Evolutionary conservation across 2,329 filamentous ascomycete genomes (phyloP).

Genomic region (Madurella mycetomatis): DNA sequence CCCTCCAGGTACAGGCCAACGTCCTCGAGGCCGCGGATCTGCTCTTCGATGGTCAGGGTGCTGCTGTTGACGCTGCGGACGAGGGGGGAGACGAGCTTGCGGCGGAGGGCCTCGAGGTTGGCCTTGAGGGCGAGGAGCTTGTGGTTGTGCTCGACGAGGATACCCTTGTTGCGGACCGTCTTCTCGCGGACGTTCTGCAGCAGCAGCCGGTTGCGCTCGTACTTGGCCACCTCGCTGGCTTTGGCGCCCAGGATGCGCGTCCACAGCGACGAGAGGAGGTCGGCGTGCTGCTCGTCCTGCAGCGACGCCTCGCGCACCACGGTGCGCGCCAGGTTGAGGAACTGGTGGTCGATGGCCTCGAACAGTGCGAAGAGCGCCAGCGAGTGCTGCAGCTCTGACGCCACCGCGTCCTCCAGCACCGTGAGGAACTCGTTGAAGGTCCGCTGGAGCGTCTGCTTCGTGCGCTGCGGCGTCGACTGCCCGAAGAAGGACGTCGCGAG

Average conservation of each 20-base stretch:
- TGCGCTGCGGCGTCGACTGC: conserved; percentile 73
- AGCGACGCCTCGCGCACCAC: conserved; percentile 78
- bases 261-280: conserved; percentile 82
- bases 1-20: conserved; percentile 73
- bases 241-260: conserved; percentile 75
- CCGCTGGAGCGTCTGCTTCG: conserved; percentile 73
- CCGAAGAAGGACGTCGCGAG: conserved; percentile 73
- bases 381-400: conserved; percentile 75
- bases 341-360: conserved; percentile 84
- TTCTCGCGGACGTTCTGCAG: conserved; percentile 74
- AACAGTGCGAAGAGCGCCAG: conserved; percentile 83
- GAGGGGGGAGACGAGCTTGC: conserved; percentile 79
- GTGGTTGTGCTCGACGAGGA: conserved; percentile 81
- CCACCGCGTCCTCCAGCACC: conserved; percentile 85
- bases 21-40: conserved; percentile 76
- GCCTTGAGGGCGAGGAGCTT: conserved; percentile 79
- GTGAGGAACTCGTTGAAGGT: conserved; percentile 84
- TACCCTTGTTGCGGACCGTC: conserved; percentile 81
- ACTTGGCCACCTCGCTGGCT: conserved; percentile 74
- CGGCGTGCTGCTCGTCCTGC: conserved; percentile 75
- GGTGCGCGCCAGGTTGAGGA: conserved; percentile 79
- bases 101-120: conserved; percentile 76
- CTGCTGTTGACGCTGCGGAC: conserved; percentile 66
- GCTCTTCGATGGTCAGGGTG: conserved; percentile 73
- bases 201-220: conserved; percentile 81